Percentiles rank a stretch among this genome's conserved stretches.
Conservation (phyloP, 257 asterid genomes). For the Solanum chaucha region DNA sequence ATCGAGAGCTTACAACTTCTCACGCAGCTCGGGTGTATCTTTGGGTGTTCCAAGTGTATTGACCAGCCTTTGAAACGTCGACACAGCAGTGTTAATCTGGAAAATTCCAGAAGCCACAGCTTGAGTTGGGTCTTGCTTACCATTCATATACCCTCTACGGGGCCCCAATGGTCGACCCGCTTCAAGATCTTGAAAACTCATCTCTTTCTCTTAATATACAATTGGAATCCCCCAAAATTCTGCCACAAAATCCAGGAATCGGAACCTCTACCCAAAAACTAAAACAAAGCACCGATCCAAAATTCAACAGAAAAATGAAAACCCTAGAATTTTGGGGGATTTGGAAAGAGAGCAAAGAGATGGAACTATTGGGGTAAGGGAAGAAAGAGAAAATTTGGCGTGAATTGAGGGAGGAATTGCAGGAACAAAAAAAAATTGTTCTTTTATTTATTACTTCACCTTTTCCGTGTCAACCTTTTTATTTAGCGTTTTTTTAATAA, state of each 20-base stretch:
- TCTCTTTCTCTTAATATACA: conserved; percentile 3
- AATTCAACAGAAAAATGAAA: background rate
- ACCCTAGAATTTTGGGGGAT: conserved; percentile 16
- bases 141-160: conserved; percentile 45
- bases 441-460: background rate
- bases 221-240: background rate
- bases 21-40: conserved; percentile 94
- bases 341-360: background rate
- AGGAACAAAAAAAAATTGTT: background rate
- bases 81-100: conserved; percentile 84
- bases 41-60: conserved; percentile 92
- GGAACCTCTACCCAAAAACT: background rate
- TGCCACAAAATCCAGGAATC: conserved; percentile 7
- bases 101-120: conserved; percentile 89
- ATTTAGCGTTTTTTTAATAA: no score
- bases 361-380: background rate
- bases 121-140: conserved; percentile 82
- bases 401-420: conserved; percentile 6
- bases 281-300: background rate
- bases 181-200: conserved; percentile 97
- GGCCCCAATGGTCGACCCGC: conserved; percentile 59
- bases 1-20: conserved; percentile 58
- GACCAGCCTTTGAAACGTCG: conserved; percentile 87
- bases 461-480: background rate
- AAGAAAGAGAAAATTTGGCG: conserved; percentile 13